Evolutionary conservation across 2,329 filamentous ascomycete genomes (phyloP), one percentile per base, ranked within the genome.

Genomic region (Teratosphaeria gauchensis): DNA sequence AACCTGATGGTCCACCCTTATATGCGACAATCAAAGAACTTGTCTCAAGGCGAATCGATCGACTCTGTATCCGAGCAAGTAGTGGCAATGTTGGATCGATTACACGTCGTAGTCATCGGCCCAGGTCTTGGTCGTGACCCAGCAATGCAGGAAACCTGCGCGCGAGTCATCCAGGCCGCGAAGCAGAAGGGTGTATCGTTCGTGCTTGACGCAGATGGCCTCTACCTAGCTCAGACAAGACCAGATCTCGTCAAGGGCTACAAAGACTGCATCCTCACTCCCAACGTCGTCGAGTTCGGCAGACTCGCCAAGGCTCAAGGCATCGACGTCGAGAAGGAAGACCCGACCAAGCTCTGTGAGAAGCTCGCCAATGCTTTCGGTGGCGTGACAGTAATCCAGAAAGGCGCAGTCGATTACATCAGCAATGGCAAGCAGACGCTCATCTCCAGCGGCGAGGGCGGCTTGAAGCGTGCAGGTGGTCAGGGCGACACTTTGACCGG

Each of bases 1-100:
- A 96, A 97, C 73, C 81, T 99, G 31, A 99, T 99, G 92, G 94
- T 99, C 11, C 94, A 97, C 74, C 94, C 94, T 0, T 83, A 96
- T 65, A 92, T 99, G 84, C 88, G 90, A 32, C 90, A 94, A 74
- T 83, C 84, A 53, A 80, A 82, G 65, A 80, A 83, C 65, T 75
- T 82, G 56, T 72, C 76, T 28, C 73, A 77, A 54, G 75, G 79
- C 56, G 82, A 87, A 58, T 77, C 78, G 12, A 80, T 84, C 64
- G 80, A 87, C 1, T 78, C 77, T 57, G 80, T 96, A 54, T 84
- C 89, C 8, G 74, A 81, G 28, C 77, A 82, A 56, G 87, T 97
- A 64, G 82, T 92, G 61, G 83, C 82, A 60, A 88, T 97, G 84
- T 83, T 99, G 2, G 81, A 87, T 6, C 88, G 94, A 1, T 81